Evolutionary conservation across 176 grass and related monocot genomes (phyloP).

Genomic region (Carex parvula): DNA sequence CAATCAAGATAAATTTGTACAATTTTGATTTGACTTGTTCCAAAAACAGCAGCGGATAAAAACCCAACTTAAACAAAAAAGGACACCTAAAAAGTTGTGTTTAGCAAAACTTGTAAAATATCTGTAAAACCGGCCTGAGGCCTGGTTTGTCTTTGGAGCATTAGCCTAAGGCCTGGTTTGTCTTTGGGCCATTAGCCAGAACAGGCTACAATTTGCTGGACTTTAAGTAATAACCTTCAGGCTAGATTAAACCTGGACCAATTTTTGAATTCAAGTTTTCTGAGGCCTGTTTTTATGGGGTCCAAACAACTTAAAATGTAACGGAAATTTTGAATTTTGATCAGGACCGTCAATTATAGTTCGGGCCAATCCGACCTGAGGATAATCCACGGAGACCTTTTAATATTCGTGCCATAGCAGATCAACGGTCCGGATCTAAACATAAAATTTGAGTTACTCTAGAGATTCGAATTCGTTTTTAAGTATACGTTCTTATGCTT

Average conservation of each 20-base stretch:
- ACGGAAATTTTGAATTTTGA: too few relatives aligned
- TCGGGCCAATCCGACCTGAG: too few relatives aligned
- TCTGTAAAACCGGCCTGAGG: neutral
- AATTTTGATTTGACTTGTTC: too few relatives aligned
- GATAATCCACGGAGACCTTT: too few relatives aligned
- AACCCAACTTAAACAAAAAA: too few relatives aligned
- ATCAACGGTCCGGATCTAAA: too few relatives aligned
- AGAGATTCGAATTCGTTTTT: neutral
- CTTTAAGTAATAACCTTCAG: neutral
- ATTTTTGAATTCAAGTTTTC: neutral
- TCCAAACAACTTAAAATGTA: too few relatives aligned
- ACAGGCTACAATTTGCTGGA: neutral
- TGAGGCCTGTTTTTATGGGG: neutral
- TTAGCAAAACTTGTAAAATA: neutral
- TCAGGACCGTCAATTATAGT: too few relatives aligned
- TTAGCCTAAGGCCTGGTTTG: neutral
- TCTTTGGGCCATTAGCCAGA: neutral
- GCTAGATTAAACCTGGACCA: neutral
- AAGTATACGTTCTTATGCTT: neutral
- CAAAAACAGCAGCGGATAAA: too few relatives aligned
- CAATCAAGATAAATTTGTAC: too few relatives aligned
- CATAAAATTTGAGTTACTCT: too few relatives aligned
- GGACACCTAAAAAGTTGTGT: neutral
- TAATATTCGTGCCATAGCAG: too few relatives aligned
- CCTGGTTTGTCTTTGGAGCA: neutral